A percentile compares a stretch with the other conserved stretches of the same genome.
These are phyloP conservation scores for Trichosanthes truncata DNA, from an alignment of 306 rosid genomes.

Conservation along the genomic window DNA sequence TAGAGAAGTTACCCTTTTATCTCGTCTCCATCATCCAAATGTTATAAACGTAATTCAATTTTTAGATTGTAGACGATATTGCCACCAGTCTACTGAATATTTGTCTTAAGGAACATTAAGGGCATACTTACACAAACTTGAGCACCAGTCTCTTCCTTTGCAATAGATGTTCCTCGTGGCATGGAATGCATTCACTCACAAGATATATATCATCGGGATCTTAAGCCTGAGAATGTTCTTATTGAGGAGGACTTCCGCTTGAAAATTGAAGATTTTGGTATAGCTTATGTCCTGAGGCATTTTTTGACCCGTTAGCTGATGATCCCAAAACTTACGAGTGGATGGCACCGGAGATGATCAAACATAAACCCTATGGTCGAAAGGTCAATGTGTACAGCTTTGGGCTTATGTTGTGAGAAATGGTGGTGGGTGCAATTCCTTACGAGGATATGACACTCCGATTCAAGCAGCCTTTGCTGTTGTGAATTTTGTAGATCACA, in stretches of 20 bases:
- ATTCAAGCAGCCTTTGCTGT: slow-evolving; percentile 97
- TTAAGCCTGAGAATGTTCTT: slow-evolving; percentile 87
- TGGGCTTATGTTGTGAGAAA: slow-evolving; percentile 87
- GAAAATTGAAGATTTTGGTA: slow-evolving; percentile 92
- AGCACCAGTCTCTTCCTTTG: slow-evolving; percentile 39
- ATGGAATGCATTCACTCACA: slow-evolving; percentile 88
- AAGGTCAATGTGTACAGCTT: slow-evolving; percentile 91
- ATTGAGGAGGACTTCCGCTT: slow-evolving; percentile 44
- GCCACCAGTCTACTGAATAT: slow-evolving; percentile 74
- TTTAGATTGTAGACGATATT: neutral
- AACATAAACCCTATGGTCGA: slow-evolving; percentile 61
- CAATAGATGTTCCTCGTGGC: slow-evolving; percentile 72
- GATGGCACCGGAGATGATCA: slow-evolving; percentile 99
- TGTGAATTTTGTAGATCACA: slow-evolving; percentile 24
- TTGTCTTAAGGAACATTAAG: slow-evolving; percentile 77
- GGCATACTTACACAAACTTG: slow-evolving; percentile 70
- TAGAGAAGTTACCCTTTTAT: slow-evolving; percentile 71
- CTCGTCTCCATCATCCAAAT: slow-evolving; percentile 67
- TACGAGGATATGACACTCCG: slow-evolving; percentile 84
- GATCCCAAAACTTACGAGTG: slow-evolving; percentile 93
- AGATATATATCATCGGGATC: slow-evolving; percentile 82
- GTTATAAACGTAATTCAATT: slow-evolving; percentile 53
- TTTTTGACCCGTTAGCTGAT: slow-evolving; percentile 63
- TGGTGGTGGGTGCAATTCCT: slow-evolving; percentile 78
- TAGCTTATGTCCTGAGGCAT: slow-evolving; percentile 76